Conservation (phyloP, 176 grass and related monocot genomes). For the Musa troglodytarum region DNA sequence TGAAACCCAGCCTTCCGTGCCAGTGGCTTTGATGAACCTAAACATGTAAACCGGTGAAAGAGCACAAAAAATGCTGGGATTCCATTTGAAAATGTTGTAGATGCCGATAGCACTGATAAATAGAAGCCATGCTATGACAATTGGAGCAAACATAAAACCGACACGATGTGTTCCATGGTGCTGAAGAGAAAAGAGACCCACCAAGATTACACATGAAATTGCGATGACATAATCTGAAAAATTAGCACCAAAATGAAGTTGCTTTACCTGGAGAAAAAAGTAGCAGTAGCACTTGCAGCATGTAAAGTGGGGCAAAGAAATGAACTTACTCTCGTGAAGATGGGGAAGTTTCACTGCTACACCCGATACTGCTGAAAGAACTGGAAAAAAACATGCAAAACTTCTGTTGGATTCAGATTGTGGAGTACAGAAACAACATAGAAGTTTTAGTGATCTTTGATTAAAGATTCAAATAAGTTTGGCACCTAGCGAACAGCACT, state of each 20-base stretch:
- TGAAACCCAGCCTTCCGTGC: slow-evolving; percentile 2
- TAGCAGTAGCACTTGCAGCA: neutral
- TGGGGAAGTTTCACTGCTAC: slow-evolving; percentile 3
- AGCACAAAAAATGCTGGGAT: neutral
- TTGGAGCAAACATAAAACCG: neutral
- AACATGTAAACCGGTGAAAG: slow-evolving; percentile 1
- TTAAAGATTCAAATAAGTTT: too few species aligned
- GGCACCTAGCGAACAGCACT: too few species aligned
- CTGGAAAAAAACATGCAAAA: neutral
- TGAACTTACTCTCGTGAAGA: slow-evolving; percentile 7
- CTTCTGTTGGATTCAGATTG: neutral
- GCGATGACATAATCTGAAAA: neutral
- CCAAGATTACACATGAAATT: slow-evolving; percentile 3
- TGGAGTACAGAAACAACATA: too few species aligned
- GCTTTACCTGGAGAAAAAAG: neutral
- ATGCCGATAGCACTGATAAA: neutral
- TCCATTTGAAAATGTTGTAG: slow-evolving; percentile 2
- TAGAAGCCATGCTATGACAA: slow-evolving; percentile 9
- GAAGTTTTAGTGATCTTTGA: too few species aligned
- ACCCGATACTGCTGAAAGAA: slow-evolving; percentile 6
- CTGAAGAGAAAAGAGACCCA: slow-evolving; percentile 7
- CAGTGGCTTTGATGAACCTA: neutral
- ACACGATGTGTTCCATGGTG: neutral
- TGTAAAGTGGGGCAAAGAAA: neutral
- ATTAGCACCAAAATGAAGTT: neutral